Conservation (phyloP, 129 eudicot genomes). For the sunflower (Helianthus annuus) region HanXRQr2.0-SUNRISE NC_035445.2:113058117-113058616, state of each 20-base stretch:
- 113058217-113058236: conserved; percentile 62
- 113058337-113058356: conserved; percentile 88
- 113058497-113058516: conserved; percentile 54
- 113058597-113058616: conserved; percentile 92
- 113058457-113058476: conserved; percentile 62
- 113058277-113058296: conserved; percentile 68
- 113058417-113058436: conserved; percentile 45
- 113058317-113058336: conserved; percentile 70
- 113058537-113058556: conserved; percentile 73
- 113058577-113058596: conserved; percentile 91
- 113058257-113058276: conserved; percentile 58
- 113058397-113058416: conserved; percentile 48
- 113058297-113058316: conserved; percentile 65
- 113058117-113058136: conserved; percentile 86
- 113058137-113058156: conserved; percentile 90
- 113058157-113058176: conserved; percentile 90
- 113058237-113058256: conserved; percentile 70
- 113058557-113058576: conserved; percentile 83
- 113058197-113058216: conserved; percentile 93
- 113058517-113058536: conserved; percentile 67
- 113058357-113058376: conserved; percentile 88
- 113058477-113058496: conserved; percentile 94
- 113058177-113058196: conserved; percentile 73
- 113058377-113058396: conserved; percentile 73
- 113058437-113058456: conserved; percentile 68